phyloP scores from a whole-genome alignment of 164 flowering plant genomes.

The Platanus orientalis region DNA sequence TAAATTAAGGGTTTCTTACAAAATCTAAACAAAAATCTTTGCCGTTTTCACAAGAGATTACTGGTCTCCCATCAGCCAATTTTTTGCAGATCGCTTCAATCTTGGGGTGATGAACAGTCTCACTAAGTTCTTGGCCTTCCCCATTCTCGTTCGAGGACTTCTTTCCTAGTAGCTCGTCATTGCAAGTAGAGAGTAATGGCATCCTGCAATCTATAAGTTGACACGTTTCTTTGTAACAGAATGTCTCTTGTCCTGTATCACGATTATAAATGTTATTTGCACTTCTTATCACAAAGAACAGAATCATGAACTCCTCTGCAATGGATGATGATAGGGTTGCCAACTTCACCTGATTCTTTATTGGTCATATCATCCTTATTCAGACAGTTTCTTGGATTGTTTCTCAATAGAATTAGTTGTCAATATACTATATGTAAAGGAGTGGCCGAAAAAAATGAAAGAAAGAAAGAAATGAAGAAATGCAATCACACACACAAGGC shows the following conservation, averaged over 20 bases:
- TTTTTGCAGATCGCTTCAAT: not conserved
- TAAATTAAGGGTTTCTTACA: not conserved
- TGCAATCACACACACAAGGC: no score
- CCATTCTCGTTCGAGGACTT: not conserved
- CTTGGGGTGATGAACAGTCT: not conserved
- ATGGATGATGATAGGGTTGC: not conserved
- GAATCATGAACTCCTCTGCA: constrained; percentile 6
- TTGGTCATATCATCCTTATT: not conserved
- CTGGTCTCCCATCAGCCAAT: not conserved
- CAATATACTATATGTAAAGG: not conserved
- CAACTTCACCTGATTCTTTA: constrained; percentile 1
- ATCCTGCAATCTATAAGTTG: not conserved
- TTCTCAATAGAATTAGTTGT: not conserved
- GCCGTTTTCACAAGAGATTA: not conserved
- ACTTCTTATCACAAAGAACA: not conserved
- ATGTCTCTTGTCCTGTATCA: not conserved
- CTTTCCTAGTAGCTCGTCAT: constrained; percentile 5
- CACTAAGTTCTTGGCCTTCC: not conserved
- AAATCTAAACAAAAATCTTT: not conserved
- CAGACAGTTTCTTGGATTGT: not conserved
- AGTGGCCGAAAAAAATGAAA: no score
- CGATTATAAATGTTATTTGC: not conserved
- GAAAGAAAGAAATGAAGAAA: no score
- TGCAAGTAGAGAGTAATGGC: not conserved
- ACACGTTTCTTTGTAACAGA: not conserved